phyloP scores from a whole-genome alignment of 2,329 filamentous ascomycete genomes.

The Diaporthe vexans region DNA sequence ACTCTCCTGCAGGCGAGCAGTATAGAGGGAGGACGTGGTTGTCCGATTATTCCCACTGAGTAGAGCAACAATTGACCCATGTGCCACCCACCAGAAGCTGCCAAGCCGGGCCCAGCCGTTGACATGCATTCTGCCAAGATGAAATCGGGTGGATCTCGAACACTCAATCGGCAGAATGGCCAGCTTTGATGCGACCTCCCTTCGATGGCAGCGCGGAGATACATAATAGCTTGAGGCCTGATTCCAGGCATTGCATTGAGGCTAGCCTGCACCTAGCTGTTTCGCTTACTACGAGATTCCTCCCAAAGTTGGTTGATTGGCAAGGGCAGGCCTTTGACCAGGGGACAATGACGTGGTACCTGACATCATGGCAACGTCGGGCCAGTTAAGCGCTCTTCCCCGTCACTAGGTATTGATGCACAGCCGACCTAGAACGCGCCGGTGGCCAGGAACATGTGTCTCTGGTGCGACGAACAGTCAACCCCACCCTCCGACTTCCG shows the following conservation, averaged over 20 bases:
- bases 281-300: background rate
- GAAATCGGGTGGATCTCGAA: slow-evolving; percentile 22
- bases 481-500: background rate
- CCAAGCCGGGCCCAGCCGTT: slow-evolving; percentile 30
- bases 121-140: slow-evolving; percentile 17
- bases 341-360: slow-evolving; percentile 24
- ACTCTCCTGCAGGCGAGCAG: too few relatives aligned
- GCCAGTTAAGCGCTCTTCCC: background rate
- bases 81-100: background rate
- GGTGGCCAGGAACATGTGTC: slow-evolving; percentile 16
- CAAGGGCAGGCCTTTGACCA: background rate
- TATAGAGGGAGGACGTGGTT: background rate
- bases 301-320: slow-evolving; percentile 12
- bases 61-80: too few relatives aligned
- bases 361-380: slow-evolving; percentile 36
- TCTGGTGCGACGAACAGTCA: slow-evolving; percentile 12
- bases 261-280: background rate
- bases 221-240: background rate
- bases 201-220: background rate
- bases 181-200: slow-evolving; percentile 3
- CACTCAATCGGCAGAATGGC: background rate
- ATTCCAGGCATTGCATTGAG: background rate
- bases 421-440: background rate
- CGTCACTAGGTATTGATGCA: slow-evolving; percentile 6
- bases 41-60: too few relatives aligned